Base-by-base conservation (phyloP, 2,329 filamentous ascomycete species). In the Alternaria brassicicola region DNA sequence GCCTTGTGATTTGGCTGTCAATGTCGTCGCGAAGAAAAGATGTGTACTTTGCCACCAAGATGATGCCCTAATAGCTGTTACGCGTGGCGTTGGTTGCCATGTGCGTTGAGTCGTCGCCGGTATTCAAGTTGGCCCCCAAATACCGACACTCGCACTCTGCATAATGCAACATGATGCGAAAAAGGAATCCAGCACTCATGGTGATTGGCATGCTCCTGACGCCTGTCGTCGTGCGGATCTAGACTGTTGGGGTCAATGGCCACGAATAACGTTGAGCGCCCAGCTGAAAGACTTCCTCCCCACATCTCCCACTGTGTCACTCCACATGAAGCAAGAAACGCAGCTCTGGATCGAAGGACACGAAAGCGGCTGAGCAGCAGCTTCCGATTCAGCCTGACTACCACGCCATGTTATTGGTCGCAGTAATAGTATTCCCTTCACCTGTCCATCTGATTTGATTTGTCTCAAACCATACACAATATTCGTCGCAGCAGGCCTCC, bases 241-340 rank as follows among this genome's bases (percentile, higher is more conserved):
- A 47, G 45, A 45, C 55, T 58, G 60, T 57, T 65, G 45, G 55
- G 52, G 49, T 39, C 38, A 46, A 57, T 57, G 51, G 55, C 39
- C 15, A 51, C 55, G 42, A 59, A 63, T 59, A 43, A 55, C 31
- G 33, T 59, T 47, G 52, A 53, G 49, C 52, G 57, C 52, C 46
- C 46, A 64, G 57, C 60, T 63, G 59, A 61, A 60, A 26, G 31
- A 61, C 43, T 9, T 38, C 5, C 31, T 60, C 67, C 62, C 66
- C 67, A 61, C 69, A 62, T 49, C 46, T 52, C 53, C 51, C 53
- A 54, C 38, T 63, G 63, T 64, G 59, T 55, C 33, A 66, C 60
- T 54, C 52, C 63, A 53, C 46, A 65, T 62, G 47, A 52, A 62
- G 59, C 59, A 62, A 57, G 55, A 59, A 47, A 45, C 52, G 36